phyloP scores from a whole-genome alignment of 106 monocot genomes.

The Allium sativum region DNA sequence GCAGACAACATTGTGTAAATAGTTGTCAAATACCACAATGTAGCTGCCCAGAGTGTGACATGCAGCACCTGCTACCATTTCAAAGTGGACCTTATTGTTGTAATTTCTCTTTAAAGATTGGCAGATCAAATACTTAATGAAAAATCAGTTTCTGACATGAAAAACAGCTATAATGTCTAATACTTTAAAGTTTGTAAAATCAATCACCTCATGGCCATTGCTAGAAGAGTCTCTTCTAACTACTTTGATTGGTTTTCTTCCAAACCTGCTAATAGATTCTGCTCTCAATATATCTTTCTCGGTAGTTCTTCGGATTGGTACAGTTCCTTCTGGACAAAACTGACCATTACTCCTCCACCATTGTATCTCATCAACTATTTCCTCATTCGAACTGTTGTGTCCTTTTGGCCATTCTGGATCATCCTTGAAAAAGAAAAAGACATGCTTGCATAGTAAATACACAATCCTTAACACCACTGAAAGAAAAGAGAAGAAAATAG shows the following conservation, averaged over 20 bases:
- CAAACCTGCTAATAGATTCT: conserved; percentile 33
- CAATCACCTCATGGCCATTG: conserved; percentile 71
- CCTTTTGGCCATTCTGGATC: conserved; percentile 73
- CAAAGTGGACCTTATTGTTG: not conserved
- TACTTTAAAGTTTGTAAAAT: too few relatives aligned
- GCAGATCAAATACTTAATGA: too few relatives aligned
- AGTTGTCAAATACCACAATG: not conserved
- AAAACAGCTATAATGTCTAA: too few relatives aligned
- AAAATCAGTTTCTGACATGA: too few relatives aligned
- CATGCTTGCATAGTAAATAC: not conserved
- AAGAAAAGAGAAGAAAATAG: not conserved
- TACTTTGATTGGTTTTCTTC: conserved; percentile 38
- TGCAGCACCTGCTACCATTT: not conserved
- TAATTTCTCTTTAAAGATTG: not conserved
- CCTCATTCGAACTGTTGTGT: not conserved
- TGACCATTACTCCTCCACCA: conserved; percentile 70
- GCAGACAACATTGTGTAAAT: not conserved
- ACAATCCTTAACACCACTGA: too few relatives aligned
- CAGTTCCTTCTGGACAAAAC: conserved; percentile 55
- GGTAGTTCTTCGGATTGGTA: conserved; percentile 36
- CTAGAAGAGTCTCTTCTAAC: conserved; percentile 33
- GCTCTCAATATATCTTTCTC: conserved; percentile 41
- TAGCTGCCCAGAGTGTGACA: conserved; percentile 2
- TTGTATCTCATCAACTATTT: conserved; percentile 7
- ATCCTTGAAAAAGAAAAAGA: conserved; percentile 25